Evolutionary conservation across 495 filamentous ascomycete genomes (phyloP).

Genomic region (Extremus antarcticus): DNA sequence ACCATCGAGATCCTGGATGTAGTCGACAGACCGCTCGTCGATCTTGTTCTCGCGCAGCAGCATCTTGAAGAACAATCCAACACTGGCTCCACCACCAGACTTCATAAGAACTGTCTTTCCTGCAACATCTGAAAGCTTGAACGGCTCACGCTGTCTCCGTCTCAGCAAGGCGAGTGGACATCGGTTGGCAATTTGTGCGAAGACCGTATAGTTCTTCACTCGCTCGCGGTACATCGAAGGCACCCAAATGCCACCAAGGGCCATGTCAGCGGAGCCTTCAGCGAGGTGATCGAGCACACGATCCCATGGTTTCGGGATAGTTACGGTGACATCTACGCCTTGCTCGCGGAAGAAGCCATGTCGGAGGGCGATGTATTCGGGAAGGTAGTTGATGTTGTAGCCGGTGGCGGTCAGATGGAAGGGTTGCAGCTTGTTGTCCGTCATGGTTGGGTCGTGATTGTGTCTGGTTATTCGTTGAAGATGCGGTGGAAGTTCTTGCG

Average conservation of each 20-base stretch:
- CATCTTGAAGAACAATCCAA: constrained; percentile 17
- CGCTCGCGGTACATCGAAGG: constrained; percentile 9
- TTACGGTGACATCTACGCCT: constrained; percentile 6
- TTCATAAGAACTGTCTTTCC: constrained; percentile 15
- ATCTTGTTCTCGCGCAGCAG: constrained; percentile 11
- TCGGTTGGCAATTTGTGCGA: constrained; percentile 10
- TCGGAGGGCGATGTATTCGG: constrained; percentile 15
- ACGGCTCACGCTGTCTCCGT: not conserved
- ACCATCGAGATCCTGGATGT: constrained; percentile 14
- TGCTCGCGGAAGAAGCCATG: constrained; percentile 16
- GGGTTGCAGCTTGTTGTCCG: not conserved
- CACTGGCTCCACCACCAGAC: constrained; percentile 8
- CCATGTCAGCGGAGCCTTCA: constrained; percentile 5
- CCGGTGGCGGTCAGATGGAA: constrained; percentile 14
- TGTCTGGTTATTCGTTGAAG: too few species aligned
- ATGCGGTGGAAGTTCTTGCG: too few species aligned
- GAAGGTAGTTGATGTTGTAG: constrained; percentile 16
- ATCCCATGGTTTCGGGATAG: constrained; percentile 10
- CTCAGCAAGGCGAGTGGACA: constrained; percentile 7
- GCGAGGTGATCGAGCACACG: constrained; percentile 7
- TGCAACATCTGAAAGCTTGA: constrained; percentile 6
- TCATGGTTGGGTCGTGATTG: too few species aligned
- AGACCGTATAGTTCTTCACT: constrained; percentile 5
- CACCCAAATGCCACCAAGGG: constrained; percentile 11
- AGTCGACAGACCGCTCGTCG: constrained; percentile 9